Evolutionary conservation across 1,284 basidiomycete genomes (phyloP).

Genomic region (Sporisorium iseilematis-ciliati): DNA sequence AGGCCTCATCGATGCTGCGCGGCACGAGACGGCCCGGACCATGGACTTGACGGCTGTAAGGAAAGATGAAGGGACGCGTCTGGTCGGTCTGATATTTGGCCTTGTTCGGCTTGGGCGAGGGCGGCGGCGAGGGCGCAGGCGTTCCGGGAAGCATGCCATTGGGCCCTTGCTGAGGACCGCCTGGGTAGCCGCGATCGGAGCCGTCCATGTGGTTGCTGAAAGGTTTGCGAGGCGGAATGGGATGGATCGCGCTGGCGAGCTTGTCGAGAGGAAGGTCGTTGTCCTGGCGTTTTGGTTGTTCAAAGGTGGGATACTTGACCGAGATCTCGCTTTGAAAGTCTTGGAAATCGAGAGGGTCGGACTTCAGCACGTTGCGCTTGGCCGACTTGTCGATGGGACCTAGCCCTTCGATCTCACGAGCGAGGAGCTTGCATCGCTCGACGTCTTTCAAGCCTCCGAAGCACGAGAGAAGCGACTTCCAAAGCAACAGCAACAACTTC

Average conservation of each 20-base stretch:
- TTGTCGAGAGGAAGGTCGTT: conserved; percentile 70
- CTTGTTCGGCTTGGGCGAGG: conserved; percentile 90
- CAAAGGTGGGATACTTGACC: conserved; percentile 71
- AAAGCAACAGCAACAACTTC: conserved; percentile 88
- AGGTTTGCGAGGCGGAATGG: conserved; percentile 59
- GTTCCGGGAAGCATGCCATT: conserved; percentile 57
- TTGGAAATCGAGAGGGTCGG: conserved; percentile 63
- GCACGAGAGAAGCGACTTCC: conserved; percentile 93
- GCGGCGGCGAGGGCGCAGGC: conserved; percentile 89
- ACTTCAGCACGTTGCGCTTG: conserved; percentile 54
- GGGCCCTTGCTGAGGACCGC: conserved; percentile 73
- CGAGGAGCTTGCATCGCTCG: conserved; percentile 83
- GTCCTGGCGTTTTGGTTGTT: conserved; percentile 69
- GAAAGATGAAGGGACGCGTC: conserved; percentile 91
- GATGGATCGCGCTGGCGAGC: conserved; percentile 57
- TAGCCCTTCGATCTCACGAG: conserved; percentile 80
- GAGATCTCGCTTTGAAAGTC: conserved; percentile 64
- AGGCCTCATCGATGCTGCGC: conserved; percentile 94
- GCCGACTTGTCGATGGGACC: conserved; percentile 40
- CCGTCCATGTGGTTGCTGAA: conserved; percentile 77
- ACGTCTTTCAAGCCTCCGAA: conserved; percentile 92
- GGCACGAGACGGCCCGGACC: conserved; percentile 77
- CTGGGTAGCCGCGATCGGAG: conserved; percentile 87
- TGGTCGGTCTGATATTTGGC: conserved; percentile 99
- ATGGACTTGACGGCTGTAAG: conserved; percentile 76